These are phyloP conservation scores for Scytalidium lignicola DNA, from an alignment of 2,329 filamentous ascomycete species.

Conservation along the genomic window DNA sequence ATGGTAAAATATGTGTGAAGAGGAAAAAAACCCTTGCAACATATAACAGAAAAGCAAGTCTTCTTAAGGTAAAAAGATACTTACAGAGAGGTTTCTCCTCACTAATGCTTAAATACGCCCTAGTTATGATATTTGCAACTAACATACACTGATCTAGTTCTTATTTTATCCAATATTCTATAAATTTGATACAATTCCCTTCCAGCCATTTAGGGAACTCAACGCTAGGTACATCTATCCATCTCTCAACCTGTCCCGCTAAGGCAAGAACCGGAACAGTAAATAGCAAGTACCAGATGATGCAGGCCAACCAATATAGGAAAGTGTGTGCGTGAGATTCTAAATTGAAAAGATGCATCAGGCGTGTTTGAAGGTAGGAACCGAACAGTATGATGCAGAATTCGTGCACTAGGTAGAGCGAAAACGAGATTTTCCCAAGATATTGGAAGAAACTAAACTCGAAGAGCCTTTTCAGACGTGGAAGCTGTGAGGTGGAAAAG, in stretches of 20 bases:
- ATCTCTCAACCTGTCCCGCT: constrained; percentile 24
- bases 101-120: too few relatives aligned
- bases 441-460: constrained; percentile 47
- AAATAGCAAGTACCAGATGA: constrained; percentile 40
- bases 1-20: too few relatives aligned
- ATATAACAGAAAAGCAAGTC: too few relatives aligned
- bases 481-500: constrained; percentile 27
- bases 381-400: constrained; percentile 35
- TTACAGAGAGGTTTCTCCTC: too few relatives aligned
- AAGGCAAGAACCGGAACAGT: background rate
- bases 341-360: constrained; percentile 9
- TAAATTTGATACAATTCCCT: constrained; percentile 6
- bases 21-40: too few relatives aligned
- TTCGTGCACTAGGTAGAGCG: constrained; percentile 49
- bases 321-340: constrained; percentile 22
- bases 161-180: too few relatives aligned
- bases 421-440: constrained; percentile 49
- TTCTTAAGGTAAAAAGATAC: too few relatives aligned
- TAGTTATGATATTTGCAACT: too few relatives aligned
- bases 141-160: too few relatives aligned
- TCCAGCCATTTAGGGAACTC: constrained; percentile 42
- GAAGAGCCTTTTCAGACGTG: constrained; percentile 35
- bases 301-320: constrained; percentile 46
- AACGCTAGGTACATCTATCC: constrained; percentile 45
- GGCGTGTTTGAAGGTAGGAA: constrained; percentile 13